Evolutionary conservation across 2,329 filamentous ascomycete species (phyloP), one percentile per base, ranked within the genome.

Genomic region (Ascochyta lentis): DNA sequence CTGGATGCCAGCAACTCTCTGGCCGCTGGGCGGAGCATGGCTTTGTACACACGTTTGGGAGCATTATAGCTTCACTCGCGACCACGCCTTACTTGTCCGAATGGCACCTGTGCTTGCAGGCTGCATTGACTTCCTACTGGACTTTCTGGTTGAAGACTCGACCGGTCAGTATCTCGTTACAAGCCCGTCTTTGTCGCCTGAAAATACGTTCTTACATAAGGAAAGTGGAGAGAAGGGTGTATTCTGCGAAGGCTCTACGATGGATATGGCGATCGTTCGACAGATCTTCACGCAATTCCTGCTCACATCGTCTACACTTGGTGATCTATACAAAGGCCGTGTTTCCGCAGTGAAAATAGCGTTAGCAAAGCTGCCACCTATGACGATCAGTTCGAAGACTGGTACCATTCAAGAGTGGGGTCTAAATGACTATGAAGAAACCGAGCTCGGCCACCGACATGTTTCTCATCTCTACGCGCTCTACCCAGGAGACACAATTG

Each of bases 401-500:
- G 77, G 76, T 2, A 67, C 75, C 31, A 40, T 66, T 0, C 64
- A 63, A 22, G 67, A 70, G 49, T 69, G 67, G 67, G 39, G 56
- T 59, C 39, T 58, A 10, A 53, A 64, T 16, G 74, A 78, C 27
- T 74, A 74, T 27, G 61, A 65, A 10, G 75, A 78, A 52, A 68
- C 74, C 3, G 81, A 83, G 43, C 79, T 77, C 0, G 81, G 80
- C 0, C 81, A 84, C 55, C 76, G 82, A 0, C 82, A 84, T 45
- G 74, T 83, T 4, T 83, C 80, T 0, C 81, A 82, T 54, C 71
- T 83, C 0, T 83, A 79, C 56, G 81, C 76, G 0, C 72, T 84
- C 3, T 79, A 79, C 48, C 81, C 82, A 0, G 80, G 79, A 0
- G 72, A 69, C 6, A 56, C 64, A 3, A 79, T 81, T n/a, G 72